Percentiles rank a stretch among this genome's conserved stretches.
phyloP scores from a whole-genome alignment of 805 yeast genomes.

The Myxozyma neglecta region DNA sequence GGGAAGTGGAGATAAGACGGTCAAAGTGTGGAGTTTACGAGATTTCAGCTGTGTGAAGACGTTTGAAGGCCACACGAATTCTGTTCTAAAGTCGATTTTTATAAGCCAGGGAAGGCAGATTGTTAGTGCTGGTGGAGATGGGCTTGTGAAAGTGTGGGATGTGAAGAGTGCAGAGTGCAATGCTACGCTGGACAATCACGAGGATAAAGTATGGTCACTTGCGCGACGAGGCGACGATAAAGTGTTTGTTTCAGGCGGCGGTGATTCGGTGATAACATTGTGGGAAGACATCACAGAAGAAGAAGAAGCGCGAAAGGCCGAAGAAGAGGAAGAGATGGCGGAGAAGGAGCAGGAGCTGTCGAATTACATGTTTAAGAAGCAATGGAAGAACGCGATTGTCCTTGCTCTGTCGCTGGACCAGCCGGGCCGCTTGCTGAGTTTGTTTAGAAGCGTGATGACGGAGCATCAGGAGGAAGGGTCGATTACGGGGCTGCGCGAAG shows the following conservation, averaged over 20 bases:
- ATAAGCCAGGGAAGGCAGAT: constrained; percentile 66
- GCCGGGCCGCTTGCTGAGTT: constrained; percentile 82
- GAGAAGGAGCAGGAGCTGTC: constrained; percentile 88
- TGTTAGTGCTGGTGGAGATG: constrained; percentile 85
- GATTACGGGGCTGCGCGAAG: constrained; percentile 54
- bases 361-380: constrained; percentile 67
- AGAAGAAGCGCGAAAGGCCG: constrained; percentile 51
- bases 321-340: constrained; percentile 58
- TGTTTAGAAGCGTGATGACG: constrained; percentile 61
- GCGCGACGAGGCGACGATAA: constrained; percentile 65
- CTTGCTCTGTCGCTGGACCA: constrained; percentile 85
- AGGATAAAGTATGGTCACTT: constrained; percentile 92
- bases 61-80: constrained; percentile 91
- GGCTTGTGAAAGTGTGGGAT: constrained; percentile 90
- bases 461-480: constrained; percentile 50
- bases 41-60: constrained; percentile 77
- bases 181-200: constrained; percentile 85
- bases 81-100: constrained; percentile 80
- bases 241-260: constrained; percentile 81
- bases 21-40: constrained; percentile 81
- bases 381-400: constrained; percentile 87
- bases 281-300: constrained; percentile 91
- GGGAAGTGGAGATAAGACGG: constrained; percentile 89
- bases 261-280: constrained; percentile 85
- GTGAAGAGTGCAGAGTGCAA: constrained; percentile 70